Base-by-base conservation (phyloP, 805 yeast genomes). In the Ogataea thermomethanolica region DNA sequence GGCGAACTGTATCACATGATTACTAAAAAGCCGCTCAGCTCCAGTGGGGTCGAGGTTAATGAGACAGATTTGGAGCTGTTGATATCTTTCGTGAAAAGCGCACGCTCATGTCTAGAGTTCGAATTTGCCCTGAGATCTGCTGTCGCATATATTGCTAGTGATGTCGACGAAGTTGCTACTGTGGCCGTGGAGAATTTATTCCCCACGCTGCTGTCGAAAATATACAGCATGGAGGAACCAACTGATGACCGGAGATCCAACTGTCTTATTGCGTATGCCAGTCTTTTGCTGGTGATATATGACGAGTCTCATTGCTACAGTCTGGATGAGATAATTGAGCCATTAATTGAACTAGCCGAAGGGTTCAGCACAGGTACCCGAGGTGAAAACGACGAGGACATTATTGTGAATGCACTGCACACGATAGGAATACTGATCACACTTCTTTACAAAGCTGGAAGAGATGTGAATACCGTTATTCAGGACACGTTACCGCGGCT, bases 231-330 rank as follows among this genome's bases (percentile, higher is more conserved):
- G 12, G 37, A 35, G 30, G 49, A 45, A n/a, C 26, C 40, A 12
- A 50, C 42, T 7, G 33, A 25, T 2, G 53, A 48, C 8, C 20
- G 25, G 11, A 29, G 43, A 4, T 17, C 43, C 15, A 54, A 48
- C 33, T 43, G 52, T 23, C 39, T 59, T 23, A 37, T 50, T 7
- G 54, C 62, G 3, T 61, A 55, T 44, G 49, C 60, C 15, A 35
- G 55, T 7, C 53, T 74, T 27, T 51, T 71, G 17, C 50, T 74
- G 33, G 65, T 74, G 2, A 56, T 74, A 8, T 68, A 71, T 46
- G 71, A 70, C 44, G 78, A 71, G 4, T 62, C 77, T 2, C 71
- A 76, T 12, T 67, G 72, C 31, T 72, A 66, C 51, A 78, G 79
- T 0, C 48, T 76, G 15, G 78, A 74, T 40, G 74, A 72, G 3